Base-by-base conservation (phyloP, 2,329 filamentous ascomycete genomes). In the Didymella pinodella region DNA sequence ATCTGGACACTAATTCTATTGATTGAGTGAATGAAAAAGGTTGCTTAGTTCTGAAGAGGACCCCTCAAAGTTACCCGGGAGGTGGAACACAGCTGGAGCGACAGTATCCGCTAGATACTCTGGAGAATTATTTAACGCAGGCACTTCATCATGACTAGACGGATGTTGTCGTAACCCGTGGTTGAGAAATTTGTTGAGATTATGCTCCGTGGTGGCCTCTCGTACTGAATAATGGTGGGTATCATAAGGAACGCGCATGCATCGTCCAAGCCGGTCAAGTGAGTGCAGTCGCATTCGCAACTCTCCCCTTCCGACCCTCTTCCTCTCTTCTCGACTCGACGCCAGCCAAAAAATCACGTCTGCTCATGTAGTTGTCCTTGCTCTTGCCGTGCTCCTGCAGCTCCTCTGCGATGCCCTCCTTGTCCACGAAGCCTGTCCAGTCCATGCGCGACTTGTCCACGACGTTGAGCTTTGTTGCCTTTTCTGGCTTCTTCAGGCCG, bases 391-490 rank as follows among this genome's bases (percentile, higher is more conserved):
- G 85, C 45, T 81, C 81, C 54, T 85, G 82, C 68, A 89, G 72
- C 72, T 89, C 87, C 57, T 87, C 86, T 56, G 83, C 82, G 57
- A 88, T 83, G 29, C 86, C 86, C 45, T 84, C 83, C 52, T 84
- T 77, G 68, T 88, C 85, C 40, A 89, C 86, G 67, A 87, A 88
- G 11, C 83, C 82, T 20, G 85, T 86, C 87, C 87, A 89, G 66
- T 89, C 87, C 67, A 88, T 77, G 52, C 86, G 82, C 29, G 84
- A 87, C 74, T 89, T 89, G 74, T 88, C 86, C 48, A 89, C 85
- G 0, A 86, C 88, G 64, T 87, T 89, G 76, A 89, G 83, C 68
- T 88, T 88, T 57, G 84, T 83, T 22, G 67, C 83, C 77, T 76
- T 82, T 66, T 70, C 79, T 61, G 60, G 61, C 26, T 64, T 67